phyloP scores from a whole-genome alignment of 164 flowering plant species.

The Amborella trichopoda region DNA sequence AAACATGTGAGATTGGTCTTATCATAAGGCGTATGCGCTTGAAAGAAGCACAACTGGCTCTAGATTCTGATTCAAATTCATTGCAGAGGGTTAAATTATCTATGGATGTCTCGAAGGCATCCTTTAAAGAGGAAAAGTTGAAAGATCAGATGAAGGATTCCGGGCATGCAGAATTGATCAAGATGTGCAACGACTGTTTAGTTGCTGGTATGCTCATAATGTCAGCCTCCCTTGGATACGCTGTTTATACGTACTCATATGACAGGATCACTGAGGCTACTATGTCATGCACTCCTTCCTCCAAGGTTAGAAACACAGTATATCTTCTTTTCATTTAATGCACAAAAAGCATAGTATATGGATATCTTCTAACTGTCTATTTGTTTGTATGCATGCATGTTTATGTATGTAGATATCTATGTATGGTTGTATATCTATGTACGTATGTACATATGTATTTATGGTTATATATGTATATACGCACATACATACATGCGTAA shows the following conservation, averaged over 20 bases:
- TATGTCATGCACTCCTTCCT: constrained; percentile 26
- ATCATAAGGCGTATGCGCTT: constrained; percentile 44
- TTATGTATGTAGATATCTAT: too few relatives aligned
- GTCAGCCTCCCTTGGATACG: constrained; percentile 49
- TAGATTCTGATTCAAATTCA: constrained; percentile 40
- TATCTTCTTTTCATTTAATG: not conserved
- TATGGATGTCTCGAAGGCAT: constrained; percentile 70
- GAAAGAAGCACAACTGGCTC: constrained; percentile 49
- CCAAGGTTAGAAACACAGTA: constrained; percentile 16
- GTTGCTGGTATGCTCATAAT: constrained; percentile 72
- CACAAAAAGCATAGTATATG: too few relatives aligned
- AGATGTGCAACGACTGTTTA: constrained; percentile 63
- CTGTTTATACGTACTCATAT: constrained; percentile 61
- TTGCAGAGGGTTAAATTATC: constrained; percentile 60
- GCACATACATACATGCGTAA: too few relatives aligned
- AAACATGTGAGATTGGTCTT: constrained; percentile 56
- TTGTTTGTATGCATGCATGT: too few relatives aligned
- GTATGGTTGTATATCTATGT: too few relatives aligned
- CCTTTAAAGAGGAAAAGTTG: constrained; percentile 67
- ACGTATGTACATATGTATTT: too few relatives aligned
- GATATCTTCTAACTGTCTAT: too few relatives aligned
- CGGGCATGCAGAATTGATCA: constrained; percentile 56
- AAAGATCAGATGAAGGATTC: constrained; percentile 61
- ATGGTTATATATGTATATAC: too few relatives aligned
- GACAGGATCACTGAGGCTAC: constrained; percentile 54